Base-by-base conservation (phyloP, 108 stramenopile species). In the Fragilariopsis cylindrus region DNA sequence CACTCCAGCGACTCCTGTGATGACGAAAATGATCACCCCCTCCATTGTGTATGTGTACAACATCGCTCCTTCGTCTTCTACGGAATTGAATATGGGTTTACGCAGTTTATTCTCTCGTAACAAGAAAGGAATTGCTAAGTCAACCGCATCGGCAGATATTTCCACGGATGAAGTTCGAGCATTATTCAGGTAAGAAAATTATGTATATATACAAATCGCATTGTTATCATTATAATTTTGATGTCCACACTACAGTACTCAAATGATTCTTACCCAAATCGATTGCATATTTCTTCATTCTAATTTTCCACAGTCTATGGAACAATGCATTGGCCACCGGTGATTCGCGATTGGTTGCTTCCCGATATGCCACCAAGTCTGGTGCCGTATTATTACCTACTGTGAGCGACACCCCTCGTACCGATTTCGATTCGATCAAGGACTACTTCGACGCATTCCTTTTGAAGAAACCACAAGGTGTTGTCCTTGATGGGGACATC, bases 361-460 rank as follows among this genome's bases (percentile, higher is more conserved):
- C 67, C 42, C 84, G 84, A 11, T 88, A 88, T 58, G 76, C 81
- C 46, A 55, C 73, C 83, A 60, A 82, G 78, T 44, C 72, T 81
- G 81, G 85, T 9, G 65, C 88, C 13, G 71, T 87, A 18, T 79
- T 89, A 19, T 78, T 89, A 44, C 78, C 88, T 30, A 86, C 87
- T 41, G 81, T 88, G 19, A 83, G 82, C 48, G 87, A 88, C 53
- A 54, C 19, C 19, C 87, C 87, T 11, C 81, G 87, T 46, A 84
- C 83, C 12, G 81, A 85, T 58, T 86, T 71, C 52, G 85, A 75
- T 44, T 67, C 73, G 15, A 85, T 88, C 69, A 84, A 88, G 74
- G 83, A 88, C 67, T 88, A 88, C 77, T 88, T 88, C 71, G 87
- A 84, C 64, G 69, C 78, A 19, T 88, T 88, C 78, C 76, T 85